These are phyloP conservation scores for Plantago major DNA, from an alignment of 257 asterid genomes.

Conservation along the genomic window DNA sequence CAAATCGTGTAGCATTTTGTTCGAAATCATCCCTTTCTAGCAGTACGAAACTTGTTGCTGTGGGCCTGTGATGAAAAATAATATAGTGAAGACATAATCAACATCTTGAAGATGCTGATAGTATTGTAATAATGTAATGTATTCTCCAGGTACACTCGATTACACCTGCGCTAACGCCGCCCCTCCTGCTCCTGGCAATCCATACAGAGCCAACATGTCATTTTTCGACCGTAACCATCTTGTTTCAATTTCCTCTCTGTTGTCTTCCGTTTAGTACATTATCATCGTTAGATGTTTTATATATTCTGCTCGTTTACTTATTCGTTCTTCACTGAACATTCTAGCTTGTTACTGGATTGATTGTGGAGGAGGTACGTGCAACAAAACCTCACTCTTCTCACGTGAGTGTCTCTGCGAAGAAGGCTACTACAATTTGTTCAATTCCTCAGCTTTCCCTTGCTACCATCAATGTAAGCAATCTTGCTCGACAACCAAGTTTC, in stretches of 20 bases:
- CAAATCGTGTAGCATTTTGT: no score
- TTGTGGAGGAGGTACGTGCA: slow-evolving; percentile 80
- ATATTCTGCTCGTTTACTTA: background rate
- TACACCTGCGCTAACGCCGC: slow-evolving; percentile 32
- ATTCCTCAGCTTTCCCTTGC: slow-evolving; percentile 57
- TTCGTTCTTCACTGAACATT: background rate
- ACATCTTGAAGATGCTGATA: background rate
- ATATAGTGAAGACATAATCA: background rate
- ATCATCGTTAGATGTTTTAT: background rate
- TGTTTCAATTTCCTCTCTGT: background rate
- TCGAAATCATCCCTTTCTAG: no score
- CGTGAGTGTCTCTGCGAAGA: slow-evolving; percentile 46
- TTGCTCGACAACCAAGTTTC: no score
- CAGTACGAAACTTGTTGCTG: background rate
- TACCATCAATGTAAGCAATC: slow-evolving; percentile 47
- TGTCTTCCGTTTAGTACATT: background rate
- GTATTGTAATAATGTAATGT: background rate
- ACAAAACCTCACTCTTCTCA: slow-evolving; percentile 32
- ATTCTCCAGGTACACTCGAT: slow-evolving; percentile 46
- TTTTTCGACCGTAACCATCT: slow-evolving; percentile 46
- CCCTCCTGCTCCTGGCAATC: slow-evolving; percentile 31
- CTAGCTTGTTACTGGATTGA: slow-evolving; percentile 51
- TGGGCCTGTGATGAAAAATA: background rate
- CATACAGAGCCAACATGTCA: slow-evolving; percentile 29
- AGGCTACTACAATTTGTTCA: slow-evolving; percentile 59